Evolutionary conservation across 352 stramenopile species (phyloP).

Genomic region (Globisporangium irregulare): DNA sequence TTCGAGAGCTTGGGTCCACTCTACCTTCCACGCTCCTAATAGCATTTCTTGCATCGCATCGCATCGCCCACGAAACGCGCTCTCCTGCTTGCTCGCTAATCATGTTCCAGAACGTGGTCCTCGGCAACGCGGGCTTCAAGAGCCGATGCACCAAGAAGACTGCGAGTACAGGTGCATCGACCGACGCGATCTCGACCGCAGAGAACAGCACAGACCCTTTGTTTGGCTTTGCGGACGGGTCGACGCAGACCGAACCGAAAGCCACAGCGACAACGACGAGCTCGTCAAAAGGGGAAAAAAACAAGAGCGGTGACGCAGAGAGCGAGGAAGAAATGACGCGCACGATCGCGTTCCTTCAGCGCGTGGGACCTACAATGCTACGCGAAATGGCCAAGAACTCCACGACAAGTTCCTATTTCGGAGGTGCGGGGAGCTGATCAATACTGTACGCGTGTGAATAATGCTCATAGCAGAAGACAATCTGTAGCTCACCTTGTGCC

Average conservation of each 20-base stretch:
- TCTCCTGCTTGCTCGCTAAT: neutral
- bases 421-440: slow-evolving; percentile 22
- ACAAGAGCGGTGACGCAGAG: slow-evolving; percentile 20
- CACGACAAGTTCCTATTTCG: slow-evolving; percentile 41
- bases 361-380: slow-evolving; percentile 52
- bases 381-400: slow-evolving; percentile 49
- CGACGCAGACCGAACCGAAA: slow-evolving; percentile 46
- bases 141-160: slow-evolving; percentile 42
- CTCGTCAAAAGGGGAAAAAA: slow-evolving; percentile 21
- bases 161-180: slow-evolving; percentile 23
- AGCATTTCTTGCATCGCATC: neutral
- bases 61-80: neutral
- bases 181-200: slow-evolving; percentile 29
- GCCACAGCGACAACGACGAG: slow-evolving; percentile 19
- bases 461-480: neutral
- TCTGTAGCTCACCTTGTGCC: neutral
- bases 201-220: slow-evolving; percentile 48
- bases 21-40: neutral
- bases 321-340: slow-evolving; percentile 35
- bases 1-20: neutral
- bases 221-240: slow-evolving; percentile 24
- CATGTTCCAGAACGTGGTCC: slow-evolving; percentile 64
- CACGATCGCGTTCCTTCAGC: slow-evolving; percentile 36
- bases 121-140: slow-evolving; percentile 53
- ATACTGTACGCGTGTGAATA: too few species aligned